Evolutionary conservation across 495 filamentous ascomycete species (phyloP), one percentile per base, ranked within the genome.

Genomic region (Jackrogersella multiformis): DNA sequence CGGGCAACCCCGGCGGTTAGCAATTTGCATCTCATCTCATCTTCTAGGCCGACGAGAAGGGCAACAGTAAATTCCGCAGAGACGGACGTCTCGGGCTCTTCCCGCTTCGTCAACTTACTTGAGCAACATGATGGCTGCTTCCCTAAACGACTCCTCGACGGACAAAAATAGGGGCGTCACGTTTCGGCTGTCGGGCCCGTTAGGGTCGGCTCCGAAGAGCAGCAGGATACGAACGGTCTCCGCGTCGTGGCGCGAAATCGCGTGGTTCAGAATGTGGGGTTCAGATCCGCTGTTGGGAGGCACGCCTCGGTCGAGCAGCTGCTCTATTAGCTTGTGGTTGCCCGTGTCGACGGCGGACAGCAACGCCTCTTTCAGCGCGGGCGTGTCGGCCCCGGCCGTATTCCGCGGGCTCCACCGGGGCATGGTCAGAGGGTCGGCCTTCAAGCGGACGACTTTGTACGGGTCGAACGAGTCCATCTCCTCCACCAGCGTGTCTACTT

Each of bases 301-400:
- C 5, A 81, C 81, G 10, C 84, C 84, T 39, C 79, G 76, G 38
- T 85, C 79, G 10, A 86, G 73, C 5, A 86, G 69, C 54, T 86
- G 82, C 64, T 85, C 82, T 10, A 85, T 56, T 16, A 80, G 49
- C 24, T 80, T 76, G 54, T 82, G 78, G 52, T 85, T 84, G 13
- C 74, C 71, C 6, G 74, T 67, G 44, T 77, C 75, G 4, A 85
- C 69, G 1, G 84, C 81, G 13, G 66, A 58, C 5, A 74, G 42
- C 1, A 80, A 51, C 4, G 56, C 66, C 12, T 70, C 59, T 64
- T 64, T 73, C 36, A 79, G 53, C 12, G 77, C 74, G 9, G 73
- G 69, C 1, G 72, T 56, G 30, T 77, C 78, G 2, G 76, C 64
- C 0, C 70, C 73, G n/a, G 56, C 39, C 0, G 72, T 73, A 44